Evolutionary conservation across 139 green algal species (phyloP).

Genomic region (Tetraselmis striata): DNA sequence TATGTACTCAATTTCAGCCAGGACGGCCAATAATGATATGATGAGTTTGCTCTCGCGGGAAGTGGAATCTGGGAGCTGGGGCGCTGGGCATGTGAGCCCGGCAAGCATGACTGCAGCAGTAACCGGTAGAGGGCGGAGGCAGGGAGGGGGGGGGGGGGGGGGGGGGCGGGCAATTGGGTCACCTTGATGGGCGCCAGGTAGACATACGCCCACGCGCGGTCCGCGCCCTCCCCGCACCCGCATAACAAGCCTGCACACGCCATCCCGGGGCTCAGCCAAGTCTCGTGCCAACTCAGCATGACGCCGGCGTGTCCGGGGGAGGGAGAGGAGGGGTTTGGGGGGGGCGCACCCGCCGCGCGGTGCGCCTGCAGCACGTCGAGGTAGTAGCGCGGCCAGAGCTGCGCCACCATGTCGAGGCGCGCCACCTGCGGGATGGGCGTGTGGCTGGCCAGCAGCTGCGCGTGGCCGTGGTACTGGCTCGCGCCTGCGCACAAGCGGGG

Average conservation of each 20-base stretch:
- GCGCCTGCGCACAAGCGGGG: slow-evolving; percentile 28
- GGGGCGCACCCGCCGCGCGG: neutral
- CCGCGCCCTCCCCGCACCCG: neutral
- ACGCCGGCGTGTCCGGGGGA: too few relatives aligned
- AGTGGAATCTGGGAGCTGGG: too few relatives aligned
- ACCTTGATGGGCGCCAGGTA: slow-evolving; percentile 46
- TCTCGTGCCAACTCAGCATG: too few relatives aligned
- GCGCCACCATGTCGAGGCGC: neutral
- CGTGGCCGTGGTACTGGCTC: slow-evolving; percentile 56
- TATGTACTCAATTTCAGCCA: too few relatives aligned
- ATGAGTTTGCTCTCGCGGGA: too few relatives aligned
- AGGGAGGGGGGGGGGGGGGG: too few relatives aligned
- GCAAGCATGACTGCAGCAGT: neutral
- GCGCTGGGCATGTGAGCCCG: neutral
- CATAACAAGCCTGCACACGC: neutral
- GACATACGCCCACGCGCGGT: slow-evolving; percentile 18
- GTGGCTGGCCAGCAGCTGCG: slow-evolving; percentile 44
- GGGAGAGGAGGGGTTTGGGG: neutral
- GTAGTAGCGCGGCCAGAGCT: slow-evolving; percentile 24
- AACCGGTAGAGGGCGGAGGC: neutral
- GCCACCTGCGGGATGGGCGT: slow-evolving; percentile 19
- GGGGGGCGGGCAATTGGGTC: too few relatives aligned
- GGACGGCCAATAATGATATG: too few relatives aligned
- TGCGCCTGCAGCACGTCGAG: slow-evolving; percentile 30
- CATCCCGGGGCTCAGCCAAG: too few relatives aligned